Conservation (phyloP, 768 basidiomycete genomes). For the Ramaria rubella region DNA sequence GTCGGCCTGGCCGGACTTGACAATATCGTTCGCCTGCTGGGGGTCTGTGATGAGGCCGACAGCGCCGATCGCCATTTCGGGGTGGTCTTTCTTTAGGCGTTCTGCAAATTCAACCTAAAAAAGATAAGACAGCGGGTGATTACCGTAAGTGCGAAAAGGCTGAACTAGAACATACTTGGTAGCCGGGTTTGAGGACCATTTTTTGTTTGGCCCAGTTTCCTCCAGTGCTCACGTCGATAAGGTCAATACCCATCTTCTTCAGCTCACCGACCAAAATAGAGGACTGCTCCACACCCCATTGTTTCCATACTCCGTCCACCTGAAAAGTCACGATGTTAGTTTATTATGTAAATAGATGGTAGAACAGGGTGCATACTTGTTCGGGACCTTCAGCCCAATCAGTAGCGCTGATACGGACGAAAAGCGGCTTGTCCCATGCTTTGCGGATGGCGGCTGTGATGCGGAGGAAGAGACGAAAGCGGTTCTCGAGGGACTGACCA, state of each 20-base stretch:
- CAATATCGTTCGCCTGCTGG: constrained; percentile 50
- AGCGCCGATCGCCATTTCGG: constrained; percentile 47
- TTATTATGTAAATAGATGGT: background rate
- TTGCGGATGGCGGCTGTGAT: constrained; percentile 46
- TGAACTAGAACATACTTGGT: constrained; percentile 41
- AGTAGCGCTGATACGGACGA: constrained; percentile 60
- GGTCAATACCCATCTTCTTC: constrained; percentile 57
- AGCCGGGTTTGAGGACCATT: constrained; percentile 49
- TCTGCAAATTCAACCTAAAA: constrained; percentile 61
- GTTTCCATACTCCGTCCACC: constrained; percentile 46
- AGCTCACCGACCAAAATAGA: constrained; percentile 50
- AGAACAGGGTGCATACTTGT: constrained; percentile 28
- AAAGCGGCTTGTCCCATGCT: constrained; percentile 65
- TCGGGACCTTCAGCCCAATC: constrained; percentile 60
- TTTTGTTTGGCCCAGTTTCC: constrained; percentile 59
- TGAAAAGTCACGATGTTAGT: background rate
- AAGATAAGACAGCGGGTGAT: background rate
- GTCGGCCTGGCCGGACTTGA: constrained; percentile 64
- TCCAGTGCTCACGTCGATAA: constrained; percentile 68
- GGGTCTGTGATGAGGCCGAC: constrained; percentile 72
- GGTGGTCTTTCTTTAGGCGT: constrained; percentile 53
- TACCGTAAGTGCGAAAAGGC: constrained; percentile 1
- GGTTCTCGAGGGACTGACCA: constrained; percentile 60
- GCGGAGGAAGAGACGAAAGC: constrained; percentile 60
- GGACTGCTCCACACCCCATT: constrained; percentile 78